Evolutionary conservation across 148 eudicot species (phyloP).

Genomic region (Mesembryanthemum crystallinum): DNA sequence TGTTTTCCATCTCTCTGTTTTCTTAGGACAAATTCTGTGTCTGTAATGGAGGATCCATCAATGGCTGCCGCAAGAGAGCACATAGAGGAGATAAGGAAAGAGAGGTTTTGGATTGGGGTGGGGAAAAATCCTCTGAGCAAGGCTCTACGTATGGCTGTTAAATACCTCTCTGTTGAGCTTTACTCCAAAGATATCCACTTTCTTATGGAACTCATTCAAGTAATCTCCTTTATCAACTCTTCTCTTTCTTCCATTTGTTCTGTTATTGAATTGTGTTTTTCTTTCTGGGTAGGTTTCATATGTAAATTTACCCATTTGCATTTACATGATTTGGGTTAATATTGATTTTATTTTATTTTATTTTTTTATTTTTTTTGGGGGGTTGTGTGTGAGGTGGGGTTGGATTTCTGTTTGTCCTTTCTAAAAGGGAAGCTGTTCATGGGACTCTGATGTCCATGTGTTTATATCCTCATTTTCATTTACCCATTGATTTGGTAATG

Average conservation of each 20-base stretch:
- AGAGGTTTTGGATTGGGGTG: conserved; percentile 50
- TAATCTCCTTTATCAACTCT: conserved; percentile 16
- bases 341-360: no score
- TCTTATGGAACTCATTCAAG: conserved; percentile 64
- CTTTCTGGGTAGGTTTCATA: neutral
- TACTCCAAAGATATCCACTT: conserved; percentile 66
- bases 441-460: neutral
- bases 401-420: no score
- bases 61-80: conserved; percentile 39
- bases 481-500: no score
- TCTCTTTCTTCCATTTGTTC: neutral
- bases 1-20: neutral
- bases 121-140: conserved; percentile 39
- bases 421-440: no score
- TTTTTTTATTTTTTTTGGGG: no score
- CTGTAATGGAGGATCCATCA: neutral
- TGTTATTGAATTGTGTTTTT: neutral
- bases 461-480: no score
- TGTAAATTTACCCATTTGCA: neutral
- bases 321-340: neutral
- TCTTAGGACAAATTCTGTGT: neutral
- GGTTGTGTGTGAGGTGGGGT: no score
- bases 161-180: conserved; percentile 56
- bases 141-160: conserved; percentile 47
- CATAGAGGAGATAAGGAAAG: conserved; percentile 48